These are phyloP conservation scores for Talaromyces liani DNA, from an alignment of 495 filamentous ascomycete species.

Conservation along the genomic window DNA sequence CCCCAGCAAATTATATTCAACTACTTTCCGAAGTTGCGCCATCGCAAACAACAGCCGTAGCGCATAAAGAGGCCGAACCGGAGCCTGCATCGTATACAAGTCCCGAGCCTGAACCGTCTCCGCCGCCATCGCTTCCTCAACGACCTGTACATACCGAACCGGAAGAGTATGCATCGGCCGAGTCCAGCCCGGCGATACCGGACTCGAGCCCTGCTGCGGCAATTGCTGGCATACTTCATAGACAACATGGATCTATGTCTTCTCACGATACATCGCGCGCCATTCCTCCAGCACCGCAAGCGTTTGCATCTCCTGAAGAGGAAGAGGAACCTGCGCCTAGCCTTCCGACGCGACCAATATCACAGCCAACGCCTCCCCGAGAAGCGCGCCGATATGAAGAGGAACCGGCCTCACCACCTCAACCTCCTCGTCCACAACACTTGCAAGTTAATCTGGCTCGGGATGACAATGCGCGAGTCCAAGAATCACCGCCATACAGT, in stretches of 20 bases:
- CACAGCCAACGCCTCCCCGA: slow-evolving; percentile 46
- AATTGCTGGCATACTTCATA: slow-evolving; percentile 63
- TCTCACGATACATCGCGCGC: slow-evolving; percentile 25
- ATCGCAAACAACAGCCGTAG: background rate
- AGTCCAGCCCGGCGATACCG: slow-evolving; percentile 24
- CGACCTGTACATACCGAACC: slow-evolving; percentile 18
- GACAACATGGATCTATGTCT: slow-evolving; percentile 31
- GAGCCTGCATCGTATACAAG: background rate
- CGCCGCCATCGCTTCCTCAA: slow-evolving; percentile 32
- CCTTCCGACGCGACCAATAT: slow-evolving; percentile 63
- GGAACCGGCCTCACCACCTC: slow-evolving; percentile 14
- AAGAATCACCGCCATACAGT: slow-evolving; percentile 53
- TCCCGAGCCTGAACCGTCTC: slow-evolving; percentile 15
- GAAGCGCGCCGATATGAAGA: slow-evolving; percentile 43
- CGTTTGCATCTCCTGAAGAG: slow-evolving; percentile 39
- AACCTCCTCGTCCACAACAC: slow-evolving; percentile 15
- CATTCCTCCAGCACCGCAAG: slow-evolving; percentile 32
- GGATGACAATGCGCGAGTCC: slow-evolving; percentile 31
- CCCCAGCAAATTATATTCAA: slow-evolving; percentile 96
- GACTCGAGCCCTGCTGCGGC: slow-evolving; percentile 61
- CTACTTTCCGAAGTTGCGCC: slow-evolving; percentile 31
- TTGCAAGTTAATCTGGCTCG: slow-evolving; percentile 18
- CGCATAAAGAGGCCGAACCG: background rate
- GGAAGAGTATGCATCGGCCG: slow-evolving; percentile 11
- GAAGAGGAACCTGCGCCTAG: slow-evolving; percentile 55